Evolutionary conservation across 139 green algal species (phyloP), one percentile per base, ranked within the genome.

Genomic region (Limnomonas spitsbergensis): DNA sequence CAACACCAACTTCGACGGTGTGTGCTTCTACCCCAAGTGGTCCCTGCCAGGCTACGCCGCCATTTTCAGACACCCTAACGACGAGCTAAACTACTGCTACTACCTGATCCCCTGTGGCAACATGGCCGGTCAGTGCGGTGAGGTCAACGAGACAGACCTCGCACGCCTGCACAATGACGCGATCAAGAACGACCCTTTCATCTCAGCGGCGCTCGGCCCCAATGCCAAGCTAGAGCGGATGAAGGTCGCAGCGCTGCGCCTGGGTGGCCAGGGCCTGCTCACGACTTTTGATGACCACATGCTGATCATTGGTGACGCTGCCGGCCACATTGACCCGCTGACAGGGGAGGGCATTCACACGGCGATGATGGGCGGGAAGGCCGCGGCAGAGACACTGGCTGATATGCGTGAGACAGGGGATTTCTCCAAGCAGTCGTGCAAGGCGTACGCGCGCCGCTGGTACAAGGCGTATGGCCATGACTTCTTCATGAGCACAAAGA

Each of bases 31-130:
- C 82, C 87, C 87, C 73, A 89, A 87, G 82, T 91, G 87, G 90
- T 95, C 90, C 27, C 83, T 97, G 79, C 93, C 93, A 0, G 93
- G 79, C 34, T 83, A 83, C 35, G 79, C 79, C 24, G 79, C 79
- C 40, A 83, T 83, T 40, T 83, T 83, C 79, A 77, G 76, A 75
- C 93, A 97, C 83, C 87, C 93, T 66, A 95, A 96, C 68, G 93
- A 96, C 66, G 93, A 97, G 82, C 87, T 97, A 14, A 95, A 95
- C 87, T 96, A 90, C 88, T 97, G 93, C 91, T 97, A 97, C 85
- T 97, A 97, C 87, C 88, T 97, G 29, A 97, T 97, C 72, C 93
- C 93, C 67, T 89, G 84, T 75, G 92, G 91, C 82, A 87, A 87
- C 80, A 61, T 29, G 47, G 80, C 91, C 34, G 88, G 82, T 29